Evolutionary conservation across 2,329 filamentous ascomycete species (phyloP).

Genomic region (Pleochaeta shiraiana): DNA sequence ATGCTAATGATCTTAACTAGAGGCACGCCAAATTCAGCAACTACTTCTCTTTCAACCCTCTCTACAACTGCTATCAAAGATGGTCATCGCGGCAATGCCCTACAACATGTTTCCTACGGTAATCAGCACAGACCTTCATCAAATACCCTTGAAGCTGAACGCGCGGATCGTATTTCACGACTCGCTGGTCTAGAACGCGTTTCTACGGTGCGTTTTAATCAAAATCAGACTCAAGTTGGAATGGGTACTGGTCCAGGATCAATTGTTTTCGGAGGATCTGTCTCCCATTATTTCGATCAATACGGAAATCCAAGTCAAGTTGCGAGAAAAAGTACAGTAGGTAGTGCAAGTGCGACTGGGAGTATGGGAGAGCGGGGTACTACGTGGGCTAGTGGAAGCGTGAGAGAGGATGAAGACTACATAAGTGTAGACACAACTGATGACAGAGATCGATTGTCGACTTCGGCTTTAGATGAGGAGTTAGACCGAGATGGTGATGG

Average conservation of each 20-base stretch:
- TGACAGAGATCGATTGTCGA: constrained; percentile 20
- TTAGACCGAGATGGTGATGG: constrained; percentile 23
- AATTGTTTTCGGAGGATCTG: constrained; percentile 15
- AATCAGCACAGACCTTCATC: constrained; percentile 38
- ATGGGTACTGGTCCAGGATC: constrained; percentile 14
- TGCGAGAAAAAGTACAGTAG: constrained; percentile 75
- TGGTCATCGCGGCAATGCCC: constrained; percentile 63
- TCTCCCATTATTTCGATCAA: constrained; percentile 61
- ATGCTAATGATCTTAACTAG: constrained; percentile 22
- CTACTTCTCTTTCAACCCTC: constrained; percentile 75
- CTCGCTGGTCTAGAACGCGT: constrained; percentile 81
- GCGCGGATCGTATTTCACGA: constrained; percentile 85
- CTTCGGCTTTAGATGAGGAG: constrained; percentile 26
- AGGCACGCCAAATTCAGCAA: constrained; percentile 81
- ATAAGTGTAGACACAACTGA: constrained; percentile 42
- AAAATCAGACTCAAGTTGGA: neutral
- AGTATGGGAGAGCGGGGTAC: constrained; percentile 42
- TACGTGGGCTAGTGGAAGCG: constrained; percentile 42
- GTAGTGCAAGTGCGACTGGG: constrained; percentile 71
- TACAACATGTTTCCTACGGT: constrained; percentile 31
- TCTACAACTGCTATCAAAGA: constrained; percentile 95
- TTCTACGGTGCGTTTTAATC: constrained; percentile 39
- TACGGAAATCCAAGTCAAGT: constrained; percentile 41
- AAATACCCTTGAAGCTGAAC: constrained; percentile 70
- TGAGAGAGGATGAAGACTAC: constrained; percentile 30